phyloP scores from a whole-genome alignment of 1,284 basidiomycete species.

The Singerocomus inundabilis region DNA sequence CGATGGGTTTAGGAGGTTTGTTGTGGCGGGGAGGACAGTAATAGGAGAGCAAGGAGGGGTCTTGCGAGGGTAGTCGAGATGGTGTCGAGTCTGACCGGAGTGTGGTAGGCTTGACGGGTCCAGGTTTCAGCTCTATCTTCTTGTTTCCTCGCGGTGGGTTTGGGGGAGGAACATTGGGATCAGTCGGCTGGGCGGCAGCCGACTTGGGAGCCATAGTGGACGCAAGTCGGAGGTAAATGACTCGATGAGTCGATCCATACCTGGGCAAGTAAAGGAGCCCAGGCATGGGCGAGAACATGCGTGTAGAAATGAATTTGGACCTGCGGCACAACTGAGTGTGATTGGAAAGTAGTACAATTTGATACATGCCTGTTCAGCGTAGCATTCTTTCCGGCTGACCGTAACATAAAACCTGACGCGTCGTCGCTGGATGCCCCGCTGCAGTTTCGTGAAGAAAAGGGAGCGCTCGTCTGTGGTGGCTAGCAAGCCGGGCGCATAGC shows the following conservation, averaged over 20 bases:
- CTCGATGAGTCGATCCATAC: neutral
- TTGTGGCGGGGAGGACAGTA: constrained; percentile 32
- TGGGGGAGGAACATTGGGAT: constrained; percentile 21
- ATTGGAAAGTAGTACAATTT: neutral
- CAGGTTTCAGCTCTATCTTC: constrained; percentile 63
- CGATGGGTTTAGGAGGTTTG: constrained; percentile 24
- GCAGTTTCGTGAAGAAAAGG: constrained; percentile 12
- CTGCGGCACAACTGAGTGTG: constrained; percentile 14
- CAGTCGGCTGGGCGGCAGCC: constrained; percentile 11
- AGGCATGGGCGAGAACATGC: neutral
- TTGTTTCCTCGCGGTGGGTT: constrained; percentile 46
- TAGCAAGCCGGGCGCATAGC: neutral
- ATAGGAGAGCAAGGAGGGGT: constrained; percentile 12
- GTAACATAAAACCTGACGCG: constrained; percentile 32
- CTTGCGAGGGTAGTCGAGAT: constrained; percentile 9
- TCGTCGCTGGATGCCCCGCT: constrained; percentile 8
- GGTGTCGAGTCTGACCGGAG: constrained; percentile 18
- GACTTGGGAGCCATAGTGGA: constrained; percentile 33
- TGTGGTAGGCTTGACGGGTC: constrained; percentile 52
- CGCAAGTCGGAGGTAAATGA: constrained; percentile 15
- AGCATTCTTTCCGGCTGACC: constrained; percentile 27
- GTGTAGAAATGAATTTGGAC: constrained; percentile 18
- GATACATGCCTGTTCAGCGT: constrained; percentile 28
- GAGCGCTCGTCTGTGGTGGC: neutral
- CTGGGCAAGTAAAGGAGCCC: constrained; percentile 7